These are phyloP conservation scores for Pythium apleroticum DNA, from an alignment of 352 stramenopile genomes.

Conservation along the genomic window DNA sequence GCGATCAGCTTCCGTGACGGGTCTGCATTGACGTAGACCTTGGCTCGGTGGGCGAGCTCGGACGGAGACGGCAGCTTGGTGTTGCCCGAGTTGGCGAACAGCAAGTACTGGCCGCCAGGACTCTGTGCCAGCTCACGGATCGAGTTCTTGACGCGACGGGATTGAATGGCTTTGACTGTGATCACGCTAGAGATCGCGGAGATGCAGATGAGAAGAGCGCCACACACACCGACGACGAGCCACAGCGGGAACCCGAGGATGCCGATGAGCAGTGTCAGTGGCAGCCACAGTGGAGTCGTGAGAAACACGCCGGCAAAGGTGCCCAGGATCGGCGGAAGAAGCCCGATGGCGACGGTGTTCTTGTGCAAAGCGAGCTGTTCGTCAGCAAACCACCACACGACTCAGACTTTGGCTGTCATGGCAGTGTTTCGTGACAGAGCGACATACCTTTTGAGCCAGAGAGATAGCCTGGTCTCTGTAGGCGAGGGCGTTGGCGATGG, in stretches of 20 bases:
- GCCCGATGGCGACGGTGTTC: conserved; percentile 50
- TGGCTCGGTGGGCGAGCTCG: conserved; percentile 33
- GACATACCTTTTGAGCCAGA: conserved; percentile 43
- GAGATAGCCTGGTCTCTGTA: conserved; percentile 38
- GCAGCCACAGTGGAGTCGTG: conserved; percentile 59
- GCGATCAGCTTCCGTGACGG: conserved; percentile 58
- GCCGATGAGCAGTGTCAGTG: conserved; percentile 50
- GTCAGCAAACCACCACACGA: neutral
- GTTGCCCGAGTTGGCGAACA: conserved; percentile 52
- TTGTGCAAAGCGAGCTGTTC: conserved; percentile 54
- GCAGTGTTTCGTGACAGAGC: neutral
- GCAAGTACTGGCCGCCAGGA: conserved; percentile 56
- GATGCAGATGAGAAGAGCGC: conserved; percentile 48
- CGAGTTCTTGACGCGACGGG: conserved; percentile 43
- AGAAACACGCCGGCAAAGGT: conserved; percentile 44
- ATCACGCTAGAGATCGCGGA: conserved; percentile 51
- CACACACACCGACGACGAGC: conserved; percentile 43
- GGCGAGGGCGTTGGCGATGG: conserved; percentile 39
- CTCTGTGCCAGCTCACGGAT: conserved; percentile 48
- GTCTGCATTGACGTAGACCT: conserved; percentile 54
- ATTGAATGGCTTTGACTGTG: conserved; percentile 47
- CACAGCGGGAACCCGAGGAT: conserved; percentile 65
- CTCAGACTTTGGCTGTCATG: neutral
- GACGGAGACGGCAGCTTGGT: conserved; percentile 32
- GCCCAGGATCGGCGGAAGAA: conserved; percentile 48